Percentiles rank a stretch among this genome's conserved stretches.
phyloP scores from a whole-genome alignment of 768 basidiomycete species.

The Hygrophoropsis aurantiaca region DNA sequence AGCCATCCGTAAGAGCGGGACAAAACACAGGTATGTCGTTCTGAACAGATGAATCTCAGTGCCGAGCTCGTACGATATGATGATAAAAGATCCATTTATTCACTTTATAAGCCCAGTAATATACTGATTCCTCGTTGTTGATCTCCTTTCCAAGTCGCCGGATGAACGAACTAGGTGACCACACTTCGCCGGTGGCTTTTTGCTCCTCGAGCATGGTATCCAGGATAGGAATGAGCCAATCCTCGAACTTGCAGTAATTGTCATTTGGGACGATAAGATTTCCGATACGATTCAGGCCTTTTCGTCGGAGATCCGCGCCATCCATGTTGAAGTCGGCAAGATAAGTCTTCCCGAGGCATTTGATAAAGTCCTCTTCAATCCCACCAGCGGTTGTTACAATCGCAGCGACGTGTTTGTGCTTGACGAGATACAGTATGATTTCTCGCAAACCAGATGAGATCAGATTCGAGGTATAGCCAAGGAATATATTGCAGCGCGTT shows the following conservation, averaged over 20 bases:
- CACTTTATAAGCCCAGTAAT: conserved; percentile 99
- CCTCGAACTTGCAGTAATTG: conserved; percentile 99
- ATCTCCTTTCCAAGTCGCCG: conserved; percentile 95
- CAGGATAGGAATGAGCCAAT: conserved; percentile 96
- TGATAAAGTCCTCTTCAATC: conserved; percentile 98
- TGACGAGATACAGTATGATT: conserved; percentile 87
- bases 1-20: conserved; percentile 96
- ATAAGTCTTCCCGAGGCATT: conserved; percentile 96
- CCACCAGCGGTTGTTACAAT: conserved; percentile 98
- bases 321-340: conserved; percentile 91
- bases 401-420: conserved; percentile 85
- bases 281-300: conserved; percentile 96
- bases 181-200: conserved; percentile 61
- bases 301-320: conserved; percentile 80
- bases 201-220: conserved; percentile 91
- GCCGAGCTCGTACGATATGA: conserved; percentile 8
- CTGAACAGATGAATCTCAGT: conserved; percentile 45
- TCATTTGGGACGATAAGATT: conserved; percentile 97
- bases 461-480: conserved; percentile 98
- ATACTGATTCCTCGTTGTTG: conserved; percentile 93
- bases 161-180: conserved; percentile 96
- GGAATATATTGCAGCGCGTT: conserved; percentile 85
- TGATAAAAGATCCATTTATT: conserved; percentile 31
- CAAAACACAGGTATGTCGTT: conserved; percentile 99
- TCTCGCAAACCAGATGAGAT: conserved; percentile 97